phyloP scores from a whole-genome alignment of 106 monocot genomes.

The Dendrobium catenatum region DNA sequence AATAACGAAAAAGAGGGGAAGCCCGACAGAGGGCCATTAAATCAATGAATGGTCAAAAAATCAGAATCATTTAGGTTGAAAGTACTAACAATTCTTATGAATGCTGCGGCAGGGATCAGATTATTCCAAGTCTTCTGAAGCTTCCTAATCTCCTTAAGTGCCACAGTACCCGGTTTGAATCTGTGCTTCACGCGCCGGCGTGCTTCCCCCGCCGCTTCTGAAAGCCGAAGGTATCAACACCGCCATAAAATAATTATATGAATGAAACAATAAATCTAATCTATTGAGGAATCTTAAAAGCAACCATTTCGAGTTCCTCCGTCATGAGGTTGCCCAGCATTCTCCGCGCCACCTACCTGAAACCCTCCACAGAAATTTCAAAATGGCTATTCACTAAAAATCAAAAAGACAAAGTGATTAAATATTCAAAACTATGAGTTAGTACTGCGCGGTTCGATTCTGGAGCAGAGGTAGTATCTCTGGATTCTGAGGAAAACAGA shows the following conservation, averaged over 20 bases:
- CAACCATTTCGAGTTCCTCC: neutral
- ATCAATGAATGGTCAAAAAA: neutral
- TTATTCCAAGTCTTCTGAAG: conserved; percentile 9
- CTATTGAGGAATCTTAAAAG: neutral
- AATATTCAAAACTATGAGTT: neutral
- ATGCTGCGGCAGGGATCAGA: conserved; percentile 1
- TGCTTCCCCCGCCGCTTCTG: neutral
- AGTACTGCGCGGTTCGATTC: neutral
- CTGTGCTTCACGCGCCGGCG: neutral
- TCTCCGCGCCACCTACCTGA: neutral
- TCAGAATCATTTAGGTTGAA: neutral
- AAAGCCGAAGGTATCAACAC: neutral
- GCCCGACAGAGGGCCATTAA: neutral
- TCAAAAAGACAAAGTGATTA: neutral
- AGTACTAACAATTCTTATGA: conserved; percentile 9
- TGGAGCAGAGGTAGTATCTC: neutral
- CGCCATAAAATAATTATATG: neutral
- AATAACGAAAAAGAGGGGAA: neutral
- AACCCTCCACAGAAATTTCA: neutral
- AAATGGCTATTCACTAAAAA: neutral
- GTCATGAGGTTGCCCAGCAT: neutral
- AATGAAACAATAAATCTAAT: neutral
- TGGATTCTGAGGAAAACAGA: neutral
- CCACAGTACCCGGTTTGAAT: conserved; percentile 6
- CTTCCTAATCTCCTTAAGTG: conserved; percentile 4